phyloP scores from a whole-genome alignment of 768 basidiomycete genomes.

The Amanita phalloides region DNA sequence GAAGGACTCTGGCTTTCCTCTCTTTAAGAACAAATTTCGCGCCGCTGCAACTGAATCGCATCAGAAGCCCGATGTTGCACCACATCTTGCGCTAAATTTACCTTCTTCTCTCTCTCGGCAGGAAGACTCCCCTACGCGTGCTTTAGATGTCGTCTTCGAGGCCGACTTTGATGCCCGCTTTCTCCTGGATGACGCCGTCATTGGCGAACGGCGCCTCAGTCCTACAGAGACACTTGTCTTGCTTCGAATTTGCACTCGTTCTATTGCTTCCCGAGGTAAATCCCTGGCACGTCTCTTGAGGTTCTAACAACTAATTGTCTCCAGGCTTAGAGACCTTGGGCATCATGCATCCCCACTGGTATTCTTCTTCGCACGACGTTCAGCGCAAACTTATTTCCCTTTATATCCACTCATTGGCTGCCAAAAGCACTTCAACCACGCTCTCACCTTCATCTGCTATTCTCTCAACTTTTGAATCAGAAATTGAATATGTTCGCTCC shows the following conservation, averaged over 20 bases:
- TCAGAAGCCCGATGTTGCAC: constrained; percentile 28
- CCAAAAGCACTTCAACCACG: constrained; percentile 32
- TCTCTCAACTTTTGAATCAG: constrained; percentile 47
- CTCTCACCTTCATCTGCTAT: constrained; percentile 40
- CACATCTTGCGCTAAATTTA: constrained; percentile 55
- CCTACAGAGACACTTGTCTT: constrained; percentile 55
- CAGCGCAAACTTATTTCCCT: constrained; percentile 62
- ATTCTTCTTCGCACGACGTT: constrained; percentile 59
- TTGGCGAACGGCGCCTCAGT: constrained; percentile 47
- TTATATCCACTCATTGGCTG: constrained; percentile 55
- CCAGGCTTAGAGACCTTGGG: constrained; percentile 74
- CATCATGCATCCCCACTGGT: constrained; percentile 81
- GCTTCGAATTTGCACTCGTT: constrained; percentile 57
- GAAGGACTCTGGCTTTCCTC: constrained; percentile 31
- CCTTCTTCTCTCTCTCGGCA: constrained; percentile 28
- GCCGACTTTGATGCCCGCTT: constrained; percentile 38
- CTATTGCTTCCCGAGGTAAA: constrained; percentile 56
- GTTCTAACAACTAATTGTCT: constrained; percentile 5
- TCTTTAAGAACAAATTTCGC: constrained; percentile 42
- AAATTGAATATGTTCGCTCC: constrained; percentile 52
- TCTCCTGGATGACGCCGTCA: constrained; percentile 38
- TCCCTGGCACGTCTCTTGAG: constrained; percentile 8
- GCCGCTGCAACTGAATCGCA: constrained; percentile 20
- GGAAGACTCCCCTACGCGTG: constrained; percentile 32
- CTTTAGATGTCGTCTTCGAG: constrained; percentile 50